These are phyloP conservation scores for Rhododendron molle DNA, from an alignment of 148 eudicot genomes.

Conservation along the genomic window DNA sequence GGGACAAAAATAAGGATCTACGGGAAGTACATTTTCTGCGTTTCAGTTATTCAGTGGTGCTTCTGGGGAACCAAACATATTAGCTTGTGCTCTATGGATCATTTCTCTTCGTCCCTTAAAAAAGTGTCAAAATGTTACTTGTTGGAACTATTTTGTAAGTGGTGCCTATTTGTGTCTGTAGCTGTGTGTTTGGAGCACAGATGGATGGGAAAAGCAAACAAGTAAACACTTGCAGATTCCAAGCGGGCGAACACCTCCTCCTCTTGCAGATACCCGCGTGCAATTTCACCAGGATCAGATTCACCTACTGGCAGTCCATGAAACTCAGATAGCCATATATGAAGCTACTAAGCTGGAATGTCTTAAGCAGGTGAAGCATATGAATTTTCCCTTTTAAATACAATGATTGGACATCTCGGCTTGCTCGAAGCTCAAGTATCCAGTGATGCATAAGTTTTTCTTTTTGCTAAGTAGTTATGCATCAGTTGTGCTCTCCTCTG, in stretches of 20 bases:
- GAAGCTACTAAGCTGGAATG: slow-evolving; percentile 33
- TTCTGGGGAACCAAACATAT: background rate
- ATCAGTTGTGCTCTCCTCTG: background rate
- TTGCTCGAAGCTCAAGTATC: background rate
- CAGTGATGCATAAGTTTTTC: background rate
- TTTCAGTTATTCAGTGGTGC: background rate
- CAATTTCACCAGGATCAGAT: slow-evolving; percentile 36
- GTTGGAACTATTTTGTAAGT: background rate
- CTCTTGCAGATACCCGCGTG: slow-evolving; percentile 25
- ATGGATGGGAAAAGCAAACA: slow-evolving; percentile 36
- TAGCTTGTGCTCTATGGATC: background rate
- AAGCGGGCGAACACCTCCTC: slow-evolving; percentile 18
- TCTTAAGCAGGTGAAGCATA: slow-evolving; percentile 26
- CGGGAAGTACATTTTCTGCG: background rate
- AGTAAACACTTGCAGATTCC: slow-evolving; percentile 29
- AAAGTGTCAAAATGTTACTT: background rate
- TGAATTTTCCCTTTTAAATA: background rate
- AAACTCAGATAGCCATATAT: slow-evolving; percentile 34
- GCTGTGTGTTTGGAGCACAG: slow-evolving; percentile 40
- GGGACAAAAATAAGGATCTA: too few species aligned
- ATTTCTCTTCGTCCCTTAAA: background rate
- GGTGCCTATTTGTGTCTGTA: slow-evolving; percentile 14
- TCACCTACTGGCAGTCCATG: slow-evolving; percentile 20
- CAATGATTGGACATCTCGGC: background rate
- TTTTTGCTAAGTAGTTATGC: background rate